These are phyloP conservation scores for Schwanniomyces etchellsii DNA, from an alignment of 1,139 yeast genomes.

Conservation along the genomic window DNA sequence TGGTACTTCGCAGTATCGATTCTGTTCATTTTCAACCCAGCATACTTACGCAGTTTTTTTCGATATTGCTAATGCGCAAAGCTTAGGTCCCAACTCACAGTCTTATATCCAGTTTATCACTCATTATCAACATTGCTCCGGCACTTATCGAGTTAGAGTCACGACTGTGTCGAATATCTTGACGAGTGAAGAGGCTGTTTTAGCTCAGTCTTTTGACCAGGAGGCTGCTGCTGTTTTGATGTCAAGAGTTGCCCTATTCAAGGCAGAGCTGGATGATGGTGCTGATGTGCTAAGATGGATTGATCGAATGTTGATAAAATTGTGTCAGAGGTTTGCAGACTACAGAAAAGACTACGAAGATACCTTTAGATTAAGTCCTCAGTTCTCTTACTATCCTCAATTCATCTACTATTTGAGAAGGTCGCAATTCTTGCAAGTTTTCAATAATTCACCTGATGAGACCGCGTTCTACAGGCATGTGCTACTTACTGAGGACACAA, in stretches of 20 bases:
- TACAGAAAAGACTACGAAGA: constrained; percentile 45
- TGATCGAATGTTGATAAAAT: constrained; percentile 45
- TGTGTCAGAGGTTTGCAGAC: constrained; percentile 48
- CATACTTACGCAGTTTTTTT: constrained; percentile 85
- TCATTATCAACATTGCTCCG: constrained; percentile 74
- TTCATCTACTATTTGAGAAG: constrained; percentile 94
- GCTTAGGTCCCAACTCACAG: constrained; percentile 44
- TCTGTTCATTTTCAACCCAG: constrained; percentile 78
- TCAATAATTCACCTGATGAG: constrained; percentile 97
- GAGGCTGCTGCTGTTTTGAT: constrained; percentile 97
- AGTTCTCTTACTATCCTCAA: constrained; percentile 70
- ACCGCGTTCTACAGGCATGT: constrained; percentile 96
- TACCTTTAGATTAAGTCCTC: constrained; percentile 42
- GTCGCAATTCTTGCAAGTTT: constrained; percentile 92
- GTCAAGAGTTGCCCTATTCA: constrained; percentile 90
- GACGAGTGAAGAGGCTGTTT: constrained; percentile 43
- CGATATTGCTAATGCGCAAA: constrained; percentile 64
- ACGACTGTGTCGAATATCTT: constrained; percentile 77
- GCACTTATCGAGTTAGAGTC: constrained; percentile 81
- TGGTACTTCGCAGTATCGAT: constrained; percentile 81
- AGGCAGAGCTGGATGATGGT: constrained; percentile 66
- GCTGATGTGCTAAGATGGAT: constrained; percentile 51
- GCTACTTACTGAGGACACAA: constrained; percentile 77
- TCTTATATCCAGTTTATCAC: constrained; percentile 67
- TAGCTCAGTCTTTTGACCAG: constrained; percentile 81